A percentile compares a stretch with the other conserved stretches of the same genome.
Evolutionary conservation across 2,329 filamentous ascomycete genomes (phyloP).

Genomic region (Stemphylium vesicarium): DNA sequence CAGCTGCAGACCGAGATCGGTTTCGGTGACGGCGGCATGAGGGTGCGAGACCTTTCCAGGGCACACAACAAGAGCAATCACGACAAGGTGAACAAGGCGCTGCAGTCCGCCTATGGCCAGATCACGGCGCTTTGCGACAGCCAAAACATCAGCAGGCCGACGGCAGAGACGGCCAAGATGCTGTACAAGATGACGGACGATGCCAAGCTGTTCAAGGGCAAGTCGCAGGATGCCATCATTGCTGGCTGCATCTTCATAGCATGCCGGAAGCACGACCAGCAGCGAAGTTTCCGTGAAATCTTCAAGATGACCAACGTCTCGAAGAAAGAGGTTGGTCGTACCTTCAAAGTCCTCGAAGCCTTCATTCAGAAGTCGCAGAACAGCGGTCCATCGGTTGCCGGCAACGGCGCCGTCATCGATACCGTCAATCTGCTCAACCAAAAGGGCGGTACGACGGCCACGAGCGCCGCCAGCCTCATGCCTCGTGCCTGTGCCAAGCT

Average conservation of each 20-base stretch:
- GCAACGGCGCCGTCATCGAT: conserved; percentile 52
- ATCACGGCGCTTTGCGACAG: conserved; percentile 84
- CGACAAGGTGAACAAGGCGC: conserved; percentile 81
- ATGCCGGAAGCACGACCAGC: conserved; percentile 85
- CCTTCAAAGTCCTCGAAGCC: conserved; percentile 89
- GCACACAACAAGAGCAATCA: conserved; percentile 81
- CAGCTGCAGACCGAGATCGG: conserved; percentile 89
- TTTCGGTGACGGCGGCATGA: conserved; percentile 75
- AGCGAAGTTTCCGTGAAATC: conserved; percentile 92
- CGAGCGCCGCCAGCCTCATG: conserved; percentile 83
- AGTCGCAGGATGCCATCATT: conserved; percentile 90
- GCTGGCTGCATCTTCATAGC: conserved; percentile 98
- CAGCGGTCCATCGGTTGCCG: conserved; percentile 29
- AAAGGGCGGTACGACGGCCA: conserved; percentile 69
- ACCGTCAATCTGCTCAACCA: conserved; percentile 66
- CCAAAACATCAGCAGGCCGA: conserved; percentile 71
- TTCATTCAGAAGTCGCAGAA: conserved; percentile 74
- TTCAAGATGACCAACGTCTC: conserved; percentile 90
- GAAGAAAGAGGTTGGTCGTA: conserved; percentile 96
- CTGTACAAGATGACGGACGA: conserved; percentile 96
- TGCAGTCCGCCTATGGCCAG: conserved; percentile 84
- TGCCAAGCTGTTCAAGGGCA: conserved; percentile 91
- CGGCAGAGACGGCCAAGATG: conserved; percentile 89
- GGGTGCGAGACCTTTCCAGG: conserved; percentile 77
- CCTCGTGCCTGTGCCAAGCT: conserved; percentile 88